Base-by-base conservation (phyloP, 2,329 filamentous ascomycete species). In the Dothistroma pini region DNA sequence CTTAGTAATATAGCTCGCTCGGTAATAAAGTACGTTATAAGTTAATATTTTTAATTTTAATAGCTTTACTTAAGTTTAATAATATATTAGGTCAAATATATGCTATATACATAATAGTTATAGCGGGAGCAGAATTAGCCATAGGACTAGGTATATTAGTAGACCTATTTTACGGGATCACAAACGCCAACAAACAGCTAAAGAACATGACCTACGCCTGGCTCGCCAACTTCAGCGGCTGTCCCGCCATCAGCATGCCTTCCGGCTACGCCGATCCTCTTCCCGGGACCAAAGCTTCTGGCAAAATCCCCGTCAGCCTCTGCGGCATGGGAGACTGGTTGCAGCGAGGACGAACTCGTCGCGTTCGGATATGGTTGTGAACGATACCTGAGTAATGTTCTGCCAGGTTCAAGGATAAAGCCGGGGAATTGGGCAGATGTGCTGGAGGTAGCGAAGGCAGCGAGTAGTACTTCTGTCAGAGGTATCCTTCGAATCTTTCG, bases 161-260 rank as follows among this genome's bases (percentile, higher is more conserved):
- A 1, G 86, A 92, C 69, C 72, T 86, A 4, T 67, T 71, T 8
- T 76, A 80, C 52, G 93, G 93, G 2, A 79, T 91, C 66, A 87
- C 83, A 41, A 89, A 97, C 73, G 87, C 83, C 0, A 91, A 95
- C 72, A 80, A 85, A 16, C 25, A 35, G 10, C 51, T 53, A 2
- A 53, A 21, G 31, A 53, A 53, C 53, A 60, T 56, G 53, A 56
- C 47, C 21, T 96, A 91, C 75, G 86, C 90, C 16, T 96, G 89
- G 84, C 76, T 96, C 38, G 89, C 92, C 7, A 97, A 97, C 75
- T 87, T 91, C 68, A 85, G 82, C 0, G 93, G 93, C 0, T 87
- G 87, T 54, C 93, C 93, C 0, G 86, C 90, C 0, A 83, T 96
- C 12, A 86, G 81, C 51, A 86, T 86, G 38, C 91, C 93, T 0